Evolutionary conservation across 164 flowering plant genomes (phyloP).

Genomic region (Kingdonia uniflora): DNA sequence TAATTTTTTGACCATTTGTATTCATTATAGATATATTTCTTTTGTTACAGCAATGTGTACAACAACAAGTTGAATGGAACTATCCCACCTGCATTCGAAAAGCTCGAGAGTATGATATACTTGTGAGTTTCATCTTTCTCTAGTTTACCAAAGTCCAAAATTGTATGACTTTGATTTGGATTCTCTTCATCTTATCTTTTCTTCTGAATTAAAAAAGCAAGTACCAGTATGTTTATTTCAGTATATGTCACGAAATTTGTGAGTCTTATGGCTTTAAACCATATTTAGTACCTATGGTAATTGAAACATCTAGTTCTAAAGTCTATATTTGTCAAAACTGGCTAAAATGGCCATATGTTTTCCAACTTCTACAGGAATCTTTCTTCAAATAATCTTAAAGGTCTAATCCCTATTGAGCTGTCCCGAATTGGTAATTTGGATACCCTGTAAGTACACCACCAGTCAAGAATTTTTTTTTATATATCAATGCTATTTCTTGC

Average conservation of each 20-base stretch:
- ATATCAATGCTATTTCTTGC: not conserved
- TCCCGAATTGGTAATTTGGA: slow-evolving; percentile 85
- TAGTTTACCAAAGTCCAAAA: no score
- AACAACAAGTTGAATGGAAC: slow-evolving; percentile 72
- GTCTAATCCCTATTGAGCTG: slow-evolving; percentile 81
- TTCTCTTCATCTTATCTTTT: no score
- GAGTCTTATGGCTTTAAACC: no score
- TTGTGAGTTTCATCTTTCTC: slow-evolving; percentile 37
- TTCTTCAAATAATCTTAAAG: slow-evolving; percentile 54
- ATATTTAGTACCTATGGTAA: no score
- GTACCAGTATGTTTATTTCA: no score
- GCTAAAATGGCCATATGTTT: no score
- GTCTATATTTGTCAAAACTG: no score
- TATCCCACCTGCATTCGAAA: slow-evolving; percentile 59
- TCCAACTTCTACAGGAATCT: slow-evolving; percentile 45
- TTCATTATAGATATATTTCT: not conserved
- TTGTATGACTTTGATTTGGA: no score
- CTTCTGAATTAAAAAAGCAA: no score
- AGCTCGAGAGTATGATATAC: slow-evolving; percentile 73
- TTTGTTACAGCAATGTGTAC: slow-evolving; percentile 48
- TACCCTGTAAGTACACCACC: slow-evolving; percentile 53
- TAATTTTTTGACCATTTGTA: not conserved
- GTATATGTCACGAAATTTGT: no score
- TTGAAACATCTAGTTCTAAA: no score
- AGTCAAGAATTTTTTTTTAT: not conserved